Percentiles rank a stretch among this genome's conserved stretches.
Evolutionary conservation across 192 early-diverging fungal genomes (phyloP).

Genomic region (Dispira simplex): DNA sequence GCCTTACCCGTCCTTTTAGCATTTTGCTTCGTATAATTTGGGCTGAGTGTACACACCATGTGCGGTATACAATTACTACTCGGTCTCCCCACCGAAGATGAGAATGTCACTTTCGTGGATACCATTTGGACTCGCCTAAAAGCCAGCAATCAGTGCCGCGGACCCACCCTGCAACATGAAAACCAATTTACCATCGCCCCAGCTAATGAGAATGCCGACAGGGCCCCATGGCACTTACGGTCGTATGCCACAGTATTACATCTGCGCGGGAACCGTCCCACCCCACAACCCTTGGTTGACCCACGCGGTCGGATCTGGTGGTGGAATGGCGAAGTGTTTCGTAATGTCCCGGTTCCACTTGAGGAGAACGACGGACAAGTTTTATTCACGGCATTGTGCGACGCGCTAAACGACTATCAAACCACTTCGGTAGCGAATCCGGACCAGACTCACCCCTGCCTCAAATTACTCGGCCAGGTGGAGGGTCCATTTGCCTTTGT

Average conservation of each 20-base stretch:
- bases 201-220: no score
- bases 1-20: no score
- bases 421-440: slow-evolving; percentile 13
- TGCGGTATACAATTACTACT: no score
- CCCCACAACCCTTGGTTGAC: slow-evolving; percentile 39
- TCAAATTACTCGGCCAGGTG: slow-evolving; percentile 28
- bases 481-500: slow-evolving; percentile 77
- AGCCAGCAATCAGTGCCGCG: no score
- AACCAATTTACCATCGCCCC: no score
- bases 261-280: slow-evolving; percentile 38
- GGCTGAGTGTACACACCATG: no score
- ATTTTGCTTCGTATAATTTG: no score
- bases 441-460: slow-evolving; percentile 19
- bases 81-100: no score
- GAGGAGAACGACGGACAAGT: slow-evolving; percentile 41
- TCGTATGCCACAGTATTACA: slow-evolving; percentile 37
- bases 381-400: slow-evolving; percentile 23
- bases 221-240: neutral
- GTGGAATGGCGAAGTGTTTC: slow-evolving; percentile 91
- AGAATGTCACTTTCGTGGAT: no score
- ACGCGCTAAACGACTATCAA: slow-evolving; percentile 13
- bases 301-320: slow-evolving; percentile 29
- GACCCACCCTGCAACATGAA: no score
- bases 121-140: no score
- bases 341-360: slow-evolving; percentile 40